Percentiles rank a stretch among this genome's conserved stretches.
phyloP scores from a whole-genome alignment of 208 protist genomes.

The Naegleria fowleri region DNA sequence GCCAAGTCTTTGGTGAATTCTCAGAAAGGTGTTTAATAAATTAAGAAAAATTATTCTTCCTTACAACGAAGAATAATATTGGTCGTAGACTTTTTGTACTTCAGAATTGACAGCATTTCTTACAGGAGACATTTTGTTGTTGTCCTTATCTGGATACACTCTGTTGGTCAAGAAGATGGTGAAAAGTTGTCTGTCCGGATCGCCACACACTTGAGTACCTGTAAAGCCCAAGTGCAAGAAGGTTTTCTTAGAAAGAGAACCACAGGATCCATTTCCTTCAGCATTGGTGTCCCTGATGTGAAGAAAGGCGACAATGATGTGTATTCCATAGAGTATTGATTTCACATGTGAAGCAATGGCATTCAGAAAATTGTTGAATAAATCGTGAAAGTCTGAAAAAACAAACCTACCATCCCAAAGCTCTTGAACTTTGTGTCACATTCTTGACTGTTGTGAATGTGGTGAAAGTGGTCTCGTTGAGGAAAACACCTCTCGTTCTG shows the following conservation, averaged over 20 bases:
- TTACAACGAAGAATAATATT: background rate
- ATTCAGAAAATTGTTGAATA: constrained; percentile 32
- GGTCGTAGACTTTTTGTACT: constrained; percentile 16
- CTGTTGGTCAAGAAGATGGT: constrained; percentile 46
- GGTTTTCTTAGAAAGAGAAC: constrained; percentile 43
- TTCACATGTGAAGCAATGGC: constrained; percentile 10
- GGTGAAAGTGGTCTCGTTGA: constrained; percentile 47
- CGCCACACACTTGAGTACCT: constrained; percentile 44
- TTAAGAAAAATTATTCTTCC: no score
- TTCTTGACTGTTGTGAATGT: constrained; percentile 48
- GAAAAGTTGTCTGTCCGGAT: constrained; percentile 34
- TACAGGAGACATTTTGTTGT: constrained; percentile 31
- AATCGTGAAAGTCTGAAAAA: background rate
- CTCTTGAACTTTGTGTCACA: constrained; percentile 44
- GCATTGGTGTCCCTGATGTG: constrained; percentile 25
- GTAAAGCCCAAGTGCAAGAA: constrained; percentile 42
- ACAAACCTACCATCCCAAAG: constrained; percentile 48
- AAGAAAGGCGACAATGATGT: background rate
- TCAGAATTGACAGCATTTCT: constrained; percentile 37
- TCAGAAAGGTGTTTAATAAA: no score
- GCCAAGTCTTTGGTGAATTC: no score
- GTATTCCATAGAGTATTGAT: background rate
- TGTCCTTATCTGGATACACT: constrained; percentile 39
- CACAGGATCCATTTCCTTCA: constrained; percentile 42
- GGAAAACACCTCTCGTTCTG: background rate